These are phyloP conservation scores for Pinus taeda DNA, from an alignment of 75 land plant species.

Conservation along the genomic window DNA sequence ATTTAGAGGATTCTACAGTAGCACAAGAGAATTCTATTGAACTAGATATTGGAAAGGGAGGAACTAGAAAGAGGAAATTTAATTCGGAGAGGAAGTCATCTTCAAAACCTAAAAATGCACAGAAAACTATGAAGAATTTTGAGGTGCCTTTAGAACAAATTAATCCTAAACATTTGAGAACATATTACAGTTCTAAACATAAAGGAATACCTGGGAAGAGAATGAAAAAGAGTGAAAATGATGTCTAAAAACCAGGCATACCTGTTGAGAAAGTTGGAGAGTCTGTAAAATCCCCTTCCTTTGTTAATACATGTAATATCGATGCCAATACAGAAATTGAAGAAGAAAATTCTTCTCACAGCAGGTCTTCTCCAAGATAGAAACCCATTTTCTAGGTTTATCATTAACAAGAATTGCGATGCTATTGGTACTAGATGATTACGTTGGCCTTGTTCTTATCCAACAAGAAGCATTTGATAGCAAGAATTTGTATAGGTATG, in stretches of 20 bases:
- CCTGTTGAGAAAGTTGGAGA: background rate
- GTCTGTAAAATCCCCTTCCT: background rate
- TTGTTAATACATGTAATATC: background rate
- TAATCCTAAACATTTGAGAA: slow-evolving; percentile 5
- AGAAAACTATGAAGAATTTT: slow-evolving; percentile 6
- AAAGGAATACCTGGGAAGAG: slow-evolving; percentile 31
- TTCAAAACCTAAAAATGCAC: slow-evolving; percentile 15
- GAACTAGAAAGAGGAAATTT: slow-evolving; percentile 13
- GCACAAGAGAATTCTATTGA: no score
- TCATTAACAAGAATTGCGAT: no score
- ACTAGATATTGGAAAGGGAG: no score
- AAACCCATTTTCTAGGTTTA: background rate
- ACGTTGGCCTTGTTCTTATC: no score
- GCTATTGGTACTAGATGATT: no score
- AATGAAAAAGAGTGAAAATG: slow-evolving; percentile 41
- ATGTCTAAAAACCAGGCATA: background rate
- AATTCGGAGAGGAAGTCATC: slow-evolving; percentile 21
- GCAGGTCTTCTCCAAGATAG: slow-evolving; percentile 6
- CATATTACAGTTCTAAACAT: slow-evolving; percentile 18
- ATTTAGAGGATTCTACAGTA: slow-evolving; percentile 56
- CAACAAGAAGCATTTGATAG: no score
- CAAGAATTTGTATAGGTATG: no score
- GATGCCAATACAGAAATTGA: slow-evolving; percentile 4
- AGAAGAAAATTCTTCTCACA: slow-evolving; percentile 11
- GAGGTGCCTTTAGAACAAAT: slow-evolving; percentile 9